Base-by-base conservation (phyloP, 768 basidiomycete genomes). In the Mycena albidolilacea region DNA sequence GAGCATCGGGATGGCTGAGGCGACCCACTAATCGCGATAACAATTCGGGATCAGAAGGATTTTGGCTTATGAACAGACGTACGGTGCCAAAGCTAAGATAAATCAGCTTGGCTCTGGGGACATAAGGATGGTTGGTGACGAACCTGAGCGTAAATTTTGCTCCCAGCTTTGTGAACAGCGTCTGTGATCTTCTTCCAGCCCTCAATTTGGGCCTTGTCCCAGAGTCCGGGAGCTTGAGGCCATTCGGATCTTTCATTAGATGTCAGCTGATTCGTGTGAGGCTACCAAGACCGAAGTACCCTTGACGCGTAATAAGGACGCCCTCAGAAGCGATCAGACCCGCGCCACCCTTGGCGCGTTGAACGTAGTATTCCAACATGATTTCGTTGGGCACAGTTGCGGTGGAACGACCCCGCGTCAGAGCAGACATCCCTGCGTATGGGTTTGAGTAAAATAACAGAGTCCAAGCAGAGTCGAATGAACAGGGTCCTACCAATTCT, bases 401-500 rank as follows among this genome's bases (percentile, higher is more conserved):
- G n/a, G n/a, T n/a, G n/a, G n/a, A n/a, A n/a, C n/a, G 55, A 14
- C 14, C 37, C 23, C 55, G 55, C 12, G 55, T 57, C 14, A 57
- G 55, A 35, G 55, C 55, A 57, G 23, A 35, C 55, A 57, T 57
- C 23, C 55, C 55, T 57, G 30, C 55, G 23, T 5, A n/a, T 10
- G 37, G 2, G 12, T 12, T 35, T 37, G 30, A 35, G 30, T 35
- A 30, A 2, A 35, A 35, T 5, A 1, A n/a, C n/a, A n/a, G n/a
- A n/a, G n/a, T n/a, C n/a, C n/a, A n/a, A n/a, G 12, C 6, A 50
- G 1, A 9, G 17, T 11, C 14, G 14, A 35, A 7, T 35, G 30
- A 10, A 12, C 7, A 46, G 11, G 12, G 30, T 37, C 55, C 7
- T 37, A 57, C 55, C 60, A 14, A 84, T 67, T 5, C 82, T 73